Evolutionary conservation across 768 basidiomycete genomes (phyloP).

Genomic region (Suillus sp.): DNA sequence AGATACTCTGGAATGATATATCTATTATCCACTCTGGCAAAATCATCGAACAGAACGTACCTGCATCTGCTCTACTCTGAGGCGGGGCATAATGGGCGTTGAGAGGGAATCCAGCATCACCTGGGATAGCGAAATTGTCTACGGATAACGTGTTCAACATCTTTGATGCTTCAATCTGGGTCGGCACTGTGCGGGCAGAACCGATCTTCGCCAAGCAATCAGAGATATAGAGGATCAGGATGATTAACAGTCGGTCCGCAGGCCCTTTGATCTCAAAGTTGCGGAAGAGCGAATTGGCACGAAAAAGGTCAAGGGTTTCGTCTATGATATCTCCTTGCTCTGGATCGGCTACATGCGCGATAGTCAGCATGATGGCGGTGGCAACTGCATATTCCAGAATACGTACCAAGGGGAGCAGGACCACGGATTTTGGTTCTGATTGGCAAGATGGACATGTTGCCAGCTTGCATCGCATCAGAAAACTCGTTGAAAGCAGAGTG

Average conservation of each 20-base stretch:
- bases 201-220: slow-evolving; percentile 95
- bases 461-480: slow-evolving; percentile 78
- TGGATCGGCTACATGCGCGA: slow-evolving; percentile 62
- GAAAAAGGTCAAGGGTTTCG: slow-evolving; percentile 94
- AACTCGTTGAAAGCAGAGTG: slow-evolving; percentile 93
- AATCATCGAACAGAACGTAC: slow-evolving; percentile 45
- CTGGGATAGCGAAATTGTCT: slow-evolving; percentile 91
- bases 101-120: slow-evolving; percentile 92
- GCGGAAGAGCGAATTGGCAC: slow-evolving; percentile 98
- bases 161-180: slow-evolving; percentile 86
- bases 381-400: slow-evolving; percentile 12
- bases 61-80: slow-evolving; percentile 73
- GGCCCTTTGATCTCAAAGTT: slow-evolving; percentile 99
- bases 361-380: slow-evolving; percentile 18
- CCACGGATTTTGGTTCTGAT: slow-evolving; percentile 92
- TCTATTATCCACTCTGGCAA: slow-evolving; percentile 12
- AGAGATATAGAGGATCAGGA: slow-evolving; percentile 96
- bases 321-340: slow-evolving; percentile 87
- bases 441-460: slow-evolving; percentile 88
- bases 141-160: slow-evolving; percentile 89
- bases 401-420: slow-evolving; percentile 79
- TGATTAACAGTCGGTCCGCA: slow-evolving; percentile 93
- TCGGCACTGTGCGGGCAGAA: slow-evolving; percentile 62
- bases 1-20: slow-evolving; percentile 65
- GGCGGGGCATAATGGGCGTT: slow-evolving; percentile 92